Evolutionary conservation across 2,329 filamentous ascomycete genomes (phyloP).

Genomic region (Aspergillus ochraceus): DNA sequence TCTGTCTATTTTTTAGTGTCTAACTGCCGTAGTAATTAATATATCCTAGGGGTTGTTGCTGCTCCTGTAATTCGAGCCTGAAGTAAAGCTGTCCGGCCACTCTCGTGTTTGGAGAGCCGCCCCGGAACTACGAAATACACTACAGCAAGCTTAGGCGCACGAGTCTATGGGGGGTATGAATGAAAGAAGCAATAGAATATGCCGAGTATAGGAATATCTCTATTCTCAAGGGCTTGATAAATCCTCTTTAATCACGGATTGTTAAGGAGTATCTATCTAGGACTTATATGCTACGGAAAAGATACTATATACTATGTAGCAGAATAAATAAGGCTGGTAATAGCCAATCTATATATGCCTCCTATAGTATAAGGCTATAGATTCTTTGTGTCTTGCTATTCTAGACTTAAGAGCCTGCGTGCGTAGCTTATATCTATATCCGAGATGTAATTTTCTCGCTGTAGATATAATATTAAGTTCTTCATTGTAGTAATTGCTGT

Average conservation of each 20-base stretch:
- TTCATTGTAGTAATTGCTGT: neutral
- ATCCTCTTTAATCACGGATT: neutral
- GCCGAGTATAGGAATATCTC: neutral
- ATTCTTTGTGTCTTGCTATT: neutral
- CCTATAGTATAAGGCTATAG: neutral
- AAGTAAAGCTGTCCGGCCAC: neutral
- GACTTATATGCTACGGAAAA: neutral
- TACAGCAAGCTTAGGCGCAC: neutral
- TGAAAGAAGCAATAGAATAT: neutral
- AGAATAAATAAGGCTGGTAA: neutral
- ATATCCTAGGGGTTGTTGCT: neutral
- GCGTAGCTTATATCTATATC: neutral
- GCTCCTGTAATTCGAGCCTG: neutral
- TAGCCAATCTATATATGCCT: neutral
- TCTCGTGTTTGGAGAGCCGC: neutral
- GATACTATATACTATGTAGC: neutral
- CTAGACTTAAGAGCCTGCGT: neutral
- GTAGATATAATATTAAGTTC: neutral
- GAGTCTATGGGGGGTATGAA: neutral
- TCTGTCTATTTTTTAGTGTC: neutral
- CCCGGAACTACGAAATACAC: neutral
- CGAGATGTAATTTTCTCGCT: neutral
- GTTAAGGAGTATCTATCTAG: neutral
- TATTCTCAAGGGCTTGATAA: neutral
- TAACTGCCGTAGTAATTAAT: neutral